phyloP scores from a whole-genome alignment of 805 yeast genomes.

The Saturnispora zaruensis region DNA sequence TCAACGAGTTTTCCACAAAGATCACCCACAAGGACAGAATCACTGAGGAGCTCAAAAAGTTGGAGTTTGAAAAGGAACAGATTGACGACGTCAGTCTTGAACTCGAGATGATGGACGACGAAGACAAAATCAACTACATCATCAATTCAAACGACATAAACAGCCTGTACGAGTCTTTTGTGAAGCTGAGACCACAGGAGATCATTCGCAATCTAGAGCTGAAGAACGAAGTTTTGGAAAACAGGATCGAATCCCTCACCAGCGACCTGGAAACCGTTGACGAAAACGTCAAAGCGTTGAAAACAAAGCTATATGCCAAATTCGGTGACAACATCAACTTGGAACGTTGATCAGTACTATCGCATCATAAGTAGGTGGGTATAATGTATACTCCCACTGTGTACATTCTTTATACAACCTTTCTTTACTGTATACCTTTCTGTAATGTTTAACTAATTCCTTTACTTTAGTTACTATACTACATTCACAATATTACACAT shows the following conservation, averaged over 20 bases:
- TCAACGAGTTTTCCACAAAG: slow-evolving; percentile 80
- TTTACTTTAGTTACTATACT: not conserved
- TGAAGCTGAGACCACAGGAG: slow-evolving; percentile 56
- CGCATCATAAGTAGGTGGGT: no score
- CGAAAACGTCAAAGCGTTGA: slow-evolving; percentile 49
- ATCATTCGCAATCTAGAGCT: slow-evolving; percentile 61
- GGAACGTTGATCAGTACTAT: slow-evolving; percentile 42
- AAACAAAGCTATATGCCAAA: slow-evolving; percentile 71
- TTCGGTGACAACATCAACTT: slow-evolving; percentile 85
- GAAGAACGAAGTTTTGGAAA: slow-evolving; percentile 48
- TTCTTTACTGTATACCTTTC: not conserved
- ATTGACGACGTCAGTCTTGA: slow-evolving; percentile 81
- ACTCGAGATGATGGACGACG: slow-evolving; percentile 76
- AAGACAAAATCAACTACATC: slow-evolving; percentile 63
- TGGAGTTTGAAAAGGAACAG: slow-evolving; percentile 71
- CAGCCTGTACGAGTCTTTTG: slow-evolving; percentile 72
- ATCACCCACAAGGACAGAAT: slow-evolving; percentile 61
- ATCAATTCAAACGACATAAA: slow-evolving; percentile 40
- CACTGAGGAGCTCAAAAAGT: slow-evolving; percentile 38
- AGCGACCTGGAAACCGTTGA: slow-evolving; percentile 43
- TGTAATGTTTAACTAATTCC: not conserved
- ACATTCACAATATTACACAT: not conserved
- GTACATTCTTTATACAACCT: no score
- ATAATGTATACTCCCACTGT: no score
- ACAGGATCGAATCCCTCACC: slow-evolving; percentile 39